phyloP scores from a whole-genome alignment of 2,329 filamentous ascomycete genomes.

The Coniochaeta sp. region DNA sequence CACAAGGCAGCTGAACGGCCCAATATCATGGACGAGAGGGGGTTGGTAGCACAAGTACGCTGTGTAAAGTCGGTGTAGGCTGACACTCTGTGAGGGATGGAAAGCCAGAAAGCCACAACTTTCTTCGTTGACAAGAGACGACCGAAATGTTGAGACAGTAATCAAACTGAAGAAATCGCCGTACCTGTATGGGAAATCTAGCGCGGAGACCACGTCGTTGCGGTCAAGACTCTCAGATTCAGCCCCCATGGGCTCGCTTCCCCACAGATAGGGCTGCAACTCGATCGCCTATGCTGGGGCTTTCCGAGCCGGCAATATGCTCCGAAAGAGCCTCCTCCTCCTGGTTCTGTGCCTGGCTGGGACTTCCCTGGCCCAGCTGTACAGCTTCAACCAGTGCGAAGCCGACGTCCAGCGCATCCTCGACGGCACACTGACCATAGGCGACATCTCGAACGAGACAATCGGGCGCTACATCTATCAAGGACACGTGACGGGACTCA shows the following conservation, averaged over 20 bases:
- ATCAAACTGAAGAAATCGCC: background rate
- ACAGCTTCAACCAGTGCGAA: slow-evolving; percentile 3
- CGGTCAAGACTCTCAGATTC: background rate
- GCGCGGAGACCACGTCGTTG: background rate
- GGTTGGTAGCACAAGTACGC: background rate
- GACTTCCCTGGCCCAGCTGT: background rate
- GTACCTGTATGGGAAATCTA: background rate
- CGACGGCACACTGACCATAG: background rate
- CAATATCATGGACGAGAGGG: background rate
- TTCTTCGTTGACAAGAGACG: background rate
- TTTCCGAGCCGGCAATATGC: background rate
- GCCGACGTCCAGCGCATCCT: background rate
- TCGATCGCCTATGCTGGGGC: background rate
- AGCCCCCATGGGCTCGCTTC: background rate
- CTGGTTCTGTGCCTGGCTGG: background rate
- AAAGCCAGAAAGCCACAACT: background rate
- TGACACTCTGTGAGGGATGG: background rate
- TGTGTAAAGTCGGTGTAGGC: background rate
- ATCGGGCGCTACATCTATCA: slow-evolving; percentile 1
- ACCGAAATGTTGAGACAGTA: background rate
- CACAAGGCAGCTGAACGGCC: background rate
- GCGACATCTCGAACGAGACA: slow-evolving; percentile 1
- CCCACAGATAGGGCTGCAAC: background rate
- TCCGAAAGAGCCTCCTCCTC: background rate
- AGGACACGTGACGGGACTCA: slow-evolving; percentile 2